Base-by-base conservation (phyloP, 768 basidiomycete species). In the Boletus reticulatus region DNA sequence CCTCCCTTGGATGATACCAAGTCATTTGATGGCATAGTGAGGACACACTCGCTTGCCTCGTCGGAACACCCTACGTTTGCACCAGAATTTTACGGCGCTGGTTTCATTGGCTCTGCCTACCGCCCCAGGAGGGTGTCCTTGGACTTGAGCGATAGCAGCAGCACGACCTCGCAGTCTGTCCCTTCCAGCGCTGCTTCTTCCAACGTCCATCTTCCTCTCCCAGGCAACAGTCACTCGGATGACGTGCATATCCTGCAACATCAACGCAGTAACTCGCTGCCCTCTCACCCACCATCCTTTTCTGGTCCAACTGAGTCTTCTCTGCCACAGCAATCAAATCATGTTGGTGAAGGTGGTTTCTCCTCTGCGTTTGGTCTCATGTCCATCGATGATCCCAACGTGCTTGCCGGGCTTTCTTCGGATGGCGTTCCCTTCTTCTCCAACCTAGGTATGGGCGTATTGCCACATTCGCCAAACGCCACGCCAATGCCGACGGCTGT, bases 311-410 rank as follows among this genome's bases (percentile, higher is more conserved):
- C 59, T 1, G 62, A 50, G 11, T 32, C 11, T 36, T 16, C 52
- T 13, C 34, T 53, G 27, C 29, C 43, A 19, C 62, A 59, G 19
- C 67, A 58, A 19, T 42, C 59, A 16, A 67, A 54, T 0, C 57
- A 55, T 6, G 46, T 24, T 7, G 59, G 65, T 19, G 76, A 80
- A 54, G 75, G 72, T 27, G 76, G 73, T 1, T 80, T 87, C 63
- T 81, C 80, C 5, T 80, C 78, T 22, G 85, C 84, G 2, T 91
- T 92, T 65, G 89, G 87, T 9, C 76, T 87, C 49, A 81, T 92
- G 84, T 84, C 83, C 19, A 77, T 92, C 48, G 89, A 90, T 53
- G 89, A 92, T 64, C 82, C 84, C 2, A 80, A 80, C 51, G 84
- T 85, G 9, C 75, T 90, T 37, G 84, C 87, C 0, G 81, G 85